Base-by-base conservation (phyloP, 371 early-diverging fungal species). In the Cokeromyces recurvatus region DNA sequence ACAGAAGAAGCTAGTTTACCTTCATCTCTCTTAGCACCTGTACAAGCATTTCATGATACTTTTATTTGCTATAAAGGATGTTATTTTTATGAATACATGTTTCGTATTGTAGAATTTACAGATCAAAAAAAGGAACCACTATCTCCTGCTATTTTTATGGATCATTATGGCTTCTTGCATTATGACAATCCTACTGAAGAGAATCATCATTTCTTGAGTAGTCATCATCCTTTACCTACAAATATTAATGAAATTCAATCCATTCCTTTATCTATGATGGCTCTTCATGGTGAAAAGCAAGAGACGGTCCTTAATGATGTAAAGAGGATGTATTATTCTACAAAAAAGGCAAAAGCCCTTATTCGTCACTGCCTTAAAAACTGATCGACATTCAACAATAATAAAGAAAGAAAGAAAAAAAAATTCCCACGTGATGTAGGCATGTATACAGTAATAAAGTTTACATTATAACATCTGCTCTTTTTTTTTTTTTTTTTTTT, bases 61-160 rank as follows among this genome's bases (percentile, higher is more conserved):
- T 53, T 58, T 38, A 20, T 61, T 7, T 34, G 49, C 11, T n/a
- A n/a, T n/a, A 24, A 44, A 6, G 21, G 25, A 8, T 71, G 71
- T 45, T 71, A 67, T 55, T 71, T 67, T 56, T 6, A 51, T 7
- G 43, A 47, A 14, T 71, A 71, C 21, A 47, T 71, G 52, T 66
- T 64, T 38, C 57, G 31, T 8, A 15, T 27, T 5, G 51, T 65
- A 3, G 42, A 53, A 19, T 55, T 50, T n/a, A 62, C 62, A 17
- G 58, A 62, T 22, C 43, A 56, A 19, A 37, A 25, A 37, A 38
- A 32, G 7, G 16, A 9, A 2, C 32, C 41, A 24, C 27, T 35
- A n/a, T 9, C 42, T 1, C n/a, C n/a, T n/a, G n/a, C n/a, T n/a
- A 27, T 24, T 20, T 14, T 53, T 10, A 36, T 46, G 51, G 55